Percentiles rank a stretch among this genome's conserved stretches.
These are phyloP conservation scores for Setaria italica DNA, from an alignment of 202 grass and related monocot genomes.

Conservation along the genomic window DNA sequence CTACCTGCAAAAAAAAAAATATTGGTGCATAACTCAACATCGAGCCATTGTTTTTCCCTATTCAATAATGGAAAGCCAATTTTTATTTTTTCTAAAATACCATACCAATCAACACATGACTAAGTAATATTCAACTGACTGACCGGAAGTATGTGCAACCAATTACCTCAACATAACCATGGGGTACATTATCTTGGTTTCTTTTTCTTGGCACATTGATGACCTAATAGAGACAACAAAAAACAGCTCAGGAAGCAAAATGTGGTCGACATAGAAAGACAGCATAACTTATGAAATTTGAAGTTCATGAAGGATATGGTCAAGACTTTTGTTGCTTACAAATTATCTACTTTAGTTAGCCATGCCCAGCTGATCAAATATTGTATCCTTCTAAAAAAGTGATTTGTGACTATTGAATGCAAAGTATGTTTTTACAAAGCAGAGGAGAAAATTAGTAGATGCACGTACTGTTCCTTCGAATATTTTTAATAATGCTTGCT, in stretches of 20 bases:
- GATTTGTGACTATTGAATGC: slow-evolving; percentile 1
- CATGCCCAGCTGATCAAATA: slow-evolving; percentile 27
- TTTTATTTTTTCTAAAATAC: background rate
- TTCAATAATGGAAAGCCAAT: background rate
- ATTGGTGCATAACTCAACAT: background rate
- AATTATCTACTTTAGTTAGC: background rate
- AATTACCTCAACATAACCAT: slow-evolving; percentile 64
- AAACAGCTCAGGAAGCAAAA: slow-evolving; percentile 35
- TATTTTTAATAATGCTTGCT: slow-evolving; percentile 60
- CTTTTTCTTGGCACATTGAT: slow-evolving; percentile 67
- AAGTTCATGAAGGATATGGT: slow-evolving; percentile 13
- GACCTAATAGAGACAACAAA: slow-evolving; percentile 49
- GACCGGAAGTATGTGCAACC: background rate
- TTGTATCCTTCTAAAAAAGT: background rate
- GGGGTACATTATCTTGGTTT: slow-evolving; percentile 42
- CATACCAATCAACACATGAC: background rate
- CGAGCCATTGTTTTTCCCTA: background rate
- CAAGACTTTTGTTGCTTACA: background rate
- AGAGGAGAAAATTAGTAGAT: background rate
- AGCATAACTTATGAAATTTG: background rate
- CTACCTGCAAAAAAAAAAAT: slow-evolving; percentile 49
- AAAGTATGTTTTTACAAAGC: slow-evolving; percentile 20
- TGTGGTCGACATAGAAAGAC: background rate
- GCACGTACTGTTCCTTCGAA: slow-evolving; percentile 55
- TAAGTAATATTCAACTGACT: background rate